Percentiles rank a stretch among this genome's conserved stretches.
These are phyloP conservation scores for Globisporangium okanoganense DNA, from an alignment of 352 stramenopile species.

Conservation along the genomic window DNA sequence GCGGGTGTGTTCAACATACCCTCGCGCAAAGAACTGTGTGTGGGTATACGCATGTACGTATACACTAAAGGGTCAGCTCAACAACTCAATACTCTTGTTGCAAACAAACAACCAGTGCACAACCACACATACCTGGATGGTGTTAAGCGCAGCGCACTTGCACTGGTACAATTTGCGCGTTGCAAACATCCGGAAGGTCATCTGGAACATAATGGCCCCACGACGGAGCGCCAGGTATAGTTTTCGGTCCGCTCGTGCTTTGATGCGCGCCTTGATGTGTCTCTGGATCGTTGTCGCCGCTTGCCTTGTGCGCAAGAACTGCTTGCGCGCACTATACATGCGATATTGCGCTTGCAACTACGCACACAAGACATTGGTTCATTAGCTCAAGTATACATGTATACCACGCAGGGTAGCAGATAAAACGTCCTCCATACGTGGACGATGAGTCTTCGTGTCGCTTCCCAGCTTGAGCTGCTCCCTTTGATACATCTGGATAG, in stretches of 20 bases:
- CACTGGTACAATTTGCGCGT: constrained; percentile 23
- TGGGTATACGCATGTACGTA: too few relatives aligned
- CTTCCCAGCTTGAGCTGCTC: constrained; percentile 60
- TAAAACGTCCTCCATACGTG: constrained; percentile 29
- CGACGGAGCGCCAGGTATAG: constrained; percentile 26
- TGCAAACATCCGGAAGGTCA: constrained; percentile 29
- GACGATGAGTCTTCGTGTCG: constrained; percentile 59
- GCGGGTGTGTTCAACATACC: constrained; percentile 40
- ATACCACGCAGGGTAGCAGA: background rate
- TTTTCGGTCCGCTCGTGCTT: constrained; percentile 29
- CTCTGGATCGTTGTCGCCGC: constrained; percentile 52
- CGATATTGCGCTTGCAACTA: constrained; percentile 74
- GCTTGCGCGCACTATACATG: constrained; percentile 60
- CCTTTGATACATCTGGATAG: constrained; percentile 40
- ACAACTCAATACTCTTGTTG: background rate
- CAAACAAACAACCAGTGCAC: background rate
- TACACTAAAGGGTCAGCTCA: too few relatives aligned
- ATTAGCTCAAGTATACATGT: background rate
- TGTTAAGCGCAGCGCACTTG: constrained; percentile 24
- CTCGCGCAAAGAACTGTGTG: constrained; percentile 37
- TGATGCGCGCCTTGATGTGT: constrained; percentile 45
- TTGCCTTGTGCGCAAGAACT: constrained; percentile 29
- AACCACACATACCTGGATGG: constrained; percentile 24
- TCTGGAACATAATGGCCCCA: constrained; percentile 44
- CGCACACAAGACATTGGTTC: background rate